These are phyloP conservation scores for Bruguiera parviflora DNA, from an alignment of 345 rosid species.

Conservation along the genomic window DNA sequence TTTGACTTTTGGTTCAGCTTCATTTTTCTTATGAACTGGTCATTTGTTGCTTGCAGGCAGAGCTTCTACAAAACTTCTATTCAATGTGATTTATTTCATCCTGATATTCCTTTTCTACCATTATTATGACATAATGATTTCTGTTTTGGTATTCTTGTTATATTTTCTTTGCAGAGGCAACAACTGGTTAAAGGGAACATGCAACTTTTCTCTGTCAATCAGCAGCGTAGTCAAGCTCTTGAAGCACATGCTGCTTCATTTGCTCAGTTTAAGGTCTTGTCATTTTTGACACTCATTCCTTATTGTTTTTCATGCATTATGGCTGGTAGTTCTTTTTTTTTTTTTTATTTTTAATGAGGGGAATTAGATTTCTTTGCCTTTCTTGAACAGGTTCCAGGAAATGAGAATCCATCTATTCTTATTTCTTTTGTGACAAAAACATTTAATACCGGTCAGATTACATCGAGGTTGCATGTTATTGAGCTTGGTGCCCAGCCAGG, in stretches of 20 bases:
- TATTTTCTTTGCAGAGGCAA: constrained; percentile 45
- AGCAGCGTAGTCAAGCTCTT: constrained; percentile 98
- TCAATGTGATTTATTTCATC: constrained; percentile 35
- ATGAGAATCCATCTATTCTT: constrained; percentile 86
- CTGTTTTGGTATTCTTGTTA: constrained; percentile 62
- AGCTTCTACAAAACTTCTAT: constrained; percentile 17
- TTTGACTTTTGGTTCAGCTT: too few species aligned
- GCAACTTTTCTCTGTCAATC: constrained; percentile 96
- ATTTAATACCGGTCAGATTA: constrained; percentile 84
- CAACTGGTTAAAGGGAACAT: constrained; percentile 92
- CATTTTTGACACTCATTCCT: constrained; percentile 25
- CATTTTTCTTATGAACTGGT: too few species aligned
- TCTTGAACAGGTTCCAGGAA: constrained; percentile 70
- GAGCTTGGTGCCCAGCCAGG: constrained; percentile 98
- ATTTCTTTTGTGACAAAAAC: constrained; percentile 90
- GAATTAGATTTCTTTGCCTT: background rate
- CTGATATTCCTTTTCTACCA: background rate
- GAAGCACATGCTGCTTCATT: constrained; percentile 99
- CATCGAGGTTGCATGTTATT: constrained; percentile 90
- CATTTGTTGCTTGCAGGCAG: constrained; percentile 41
- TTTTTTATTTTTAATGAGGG: background rate
- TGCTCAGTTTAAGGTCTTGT: constrained; percentile 70
- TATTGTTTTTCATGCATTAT: background rate
- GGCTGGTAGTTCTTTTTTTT: background rate
- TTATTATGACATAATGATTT: constrained; percentile 94